A percentile compares a stretch with the other conserved stretches of the same genome.
phyloP scores from a whole-genome alignment of 1,284 basidiomycete genomes.

The Cryptococcus sp. region DNA sequence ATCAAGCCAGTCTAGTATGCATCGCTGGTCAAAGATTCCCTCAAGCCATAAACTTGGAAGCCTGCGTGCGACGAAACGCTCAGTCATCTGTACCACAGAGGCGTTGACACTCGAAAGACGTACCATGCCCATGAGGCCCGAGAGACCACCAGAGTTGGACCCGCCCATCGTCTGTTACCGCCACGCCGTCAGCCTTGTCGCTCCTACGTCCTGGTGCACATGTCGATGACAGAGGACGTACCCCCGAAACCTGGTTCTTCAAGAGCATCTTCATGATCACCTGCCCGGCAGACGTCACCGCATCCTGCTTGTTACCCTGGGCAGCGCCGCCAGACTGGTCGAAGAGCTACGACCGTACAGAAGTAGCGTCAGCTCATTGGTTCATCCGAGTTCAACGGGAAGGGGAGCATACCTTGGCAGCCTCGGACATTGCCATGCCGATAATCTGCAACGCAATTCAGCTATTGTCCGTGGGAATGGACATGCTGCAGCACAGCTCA shows the following conservation, averaged over 20 bases:
- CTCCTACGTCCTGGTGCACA: slow-evolving; percentile 57
- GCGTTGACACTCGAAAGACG: slow-evolving; percentile 15
- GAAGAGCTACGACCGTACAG: slow-evolving; percentile 57
- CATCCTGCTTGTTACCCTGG: slow-evolving; percentile 69
- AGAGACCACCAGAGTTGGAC: slow-evolving; percentile 62
- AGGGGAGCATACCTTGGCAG: slow-evolving; percentile 40
- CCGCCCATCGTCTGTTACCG: slow-evolving; percentile 54
- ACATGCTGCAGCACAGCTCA: slow-evolving; percentile 11
- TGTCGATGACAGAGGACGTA: slow-evolving; percentile 18
- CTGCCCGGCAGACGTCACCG: slow-evolving; percentile 74
- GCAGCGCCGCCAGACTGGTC: slow-evolving; percentile 65
- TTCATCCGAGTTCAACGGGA: background rate
- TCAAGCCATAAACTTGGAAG: slow-evolving; percentile 19
- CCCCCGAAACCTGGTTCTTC: slow-evolving; percentile 49
- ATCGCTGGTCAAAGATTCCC: too few species aligned
- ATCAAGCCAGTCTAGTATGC: too few species aligned
- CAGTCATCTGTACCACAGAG: too few species aligned
- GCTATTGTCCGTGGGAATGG: slow-evolving; percentile 2
- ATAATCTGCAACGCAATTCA: slow-evolving; percentile 57
- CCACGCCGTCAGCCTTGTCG: slow-evolving; percentile 35
- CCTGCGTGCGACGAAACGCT: slow-evolving; percentile 1
- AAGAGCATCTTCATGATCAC: slow-evolving; percentile 76
- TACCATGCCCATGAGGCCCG: slow-evolving; percentile 59
- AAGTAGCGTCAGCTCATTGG: background rate
- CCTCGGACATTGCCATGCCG: slow-evolving; percentile 75